Evolutionary conservation across 805 yeast species (phyloP), one percentile per base, ranked within the genome.

Genomic region (Candida rishiriensis): DNA sequence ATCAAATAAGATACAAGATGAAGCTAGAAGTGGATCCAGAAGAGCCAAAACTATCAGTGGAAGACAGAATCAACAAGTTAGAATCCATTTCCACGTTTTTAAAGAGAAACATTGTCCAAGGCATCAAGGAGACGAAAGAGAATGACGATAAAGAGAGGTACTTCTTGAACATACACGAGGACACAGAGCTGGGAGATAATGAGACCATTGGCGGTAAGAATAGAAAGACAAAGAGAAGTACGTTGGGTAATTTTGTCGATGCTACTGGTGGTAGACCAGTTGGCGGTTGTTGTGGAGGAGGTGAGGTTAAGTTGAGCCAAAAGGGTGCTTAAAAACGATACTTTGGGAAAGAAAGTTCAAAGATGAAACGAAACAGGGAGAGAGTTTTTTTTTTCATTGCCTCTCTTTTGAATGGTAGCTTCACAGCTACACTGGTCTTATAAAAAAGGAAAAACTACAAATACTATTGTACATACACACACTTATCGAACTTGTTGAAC

Each of bases 151-250:
- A 68, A 13, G 76, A 71, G 3, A 73, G 68, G 39, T 78, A 72
- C 57, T 63, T 66, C 40, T 71, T 91, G 55, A 83, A 83, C 52
- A 81, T 91, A 53, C 97, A 88, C 59, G 66, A 78, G 39, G 79
- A 84, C 39, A 86, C 95, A 0, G 98, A 91, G 64, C 69, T 91
- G 41, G 98, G 97, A 15, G 96, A 89, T 59, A 91, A 91, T 61
- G 95, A 89, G 31, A 73, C 80, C 38, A 75, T 87, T 53, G 43
- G 43, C 21, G 43, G 43, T 26, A 36, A 41, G 28, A 36, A 15
- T 10, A 85, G 83, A 61, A 75, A 69, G 49, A 66, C 71, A 36
- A 61, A 77, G 61, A 51, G 50, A 15, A 47, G 53, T 12, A 48
- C 46, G n/a, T 60, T 57, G n/a, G 55, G 52, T 18, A 56, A 49